Evolutionary conservation across 495 filamentous ascomycete species (phyloP), one percentile per base, ranked within the genome.

Genomic region (Copromyces sp.): DNA sequence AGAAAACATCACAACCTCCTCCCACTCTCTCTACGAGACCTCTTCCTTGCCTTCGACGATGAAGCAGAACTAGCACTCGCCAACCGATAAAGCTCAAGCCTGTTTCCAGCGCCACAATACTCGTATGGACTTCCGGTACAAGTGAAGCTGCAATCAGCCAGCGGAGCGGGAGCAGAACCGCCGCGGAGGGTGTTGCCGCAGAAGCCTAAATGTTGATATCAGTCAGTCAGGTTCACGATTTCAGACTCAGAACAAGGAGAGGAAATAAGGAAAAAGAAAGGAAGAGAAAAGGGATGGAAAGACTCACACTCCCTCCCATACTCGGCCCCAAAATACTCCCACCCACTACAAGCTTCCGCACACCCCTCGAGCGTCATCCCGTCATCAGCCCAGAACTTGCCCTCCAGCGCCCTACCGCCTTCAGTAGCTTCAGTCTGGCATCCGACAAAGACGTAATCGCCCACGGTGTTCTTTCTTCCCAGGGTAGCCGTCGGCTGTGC

Each of bases 321-420:
- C 73, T 85, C 83, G 3, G 77, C 77, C 2, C 84, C 84, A 53
- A 83, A 85, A 70, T 79, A 85, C 17, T 71, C 78, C 75, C 77
- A 85, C 9, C 72, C 77, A 17, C 69, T 32, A 75, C 84, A 86
- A 75, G 76, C 80, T 0, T 71, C 69, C 39, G 81, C 82, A 73
- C 84, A 86, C 3, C 71, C 45, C 76, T 85, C 82, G 9, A 84
- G 73, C 9, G 83, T 85, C 82, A 86, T 84, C 69, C 78, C 73
- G 24, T 77, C 78, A 53, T 77, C 73, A 9, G 74, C 77, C 45
- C 76, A 71, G 39, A 53, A 12, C 37, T 70, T 72, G 7, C 71
- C 73, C 5, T 74, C 70, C 7, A 84, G 77, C 12, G 82, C 82
- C 17, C 81, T 74, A 42, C 69, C 73, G 3, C 71, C 77, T 65